phyloP scores from a whole-genome alignment of 805 yeast genomes.

The Torulaspora maleeae region DNA sequence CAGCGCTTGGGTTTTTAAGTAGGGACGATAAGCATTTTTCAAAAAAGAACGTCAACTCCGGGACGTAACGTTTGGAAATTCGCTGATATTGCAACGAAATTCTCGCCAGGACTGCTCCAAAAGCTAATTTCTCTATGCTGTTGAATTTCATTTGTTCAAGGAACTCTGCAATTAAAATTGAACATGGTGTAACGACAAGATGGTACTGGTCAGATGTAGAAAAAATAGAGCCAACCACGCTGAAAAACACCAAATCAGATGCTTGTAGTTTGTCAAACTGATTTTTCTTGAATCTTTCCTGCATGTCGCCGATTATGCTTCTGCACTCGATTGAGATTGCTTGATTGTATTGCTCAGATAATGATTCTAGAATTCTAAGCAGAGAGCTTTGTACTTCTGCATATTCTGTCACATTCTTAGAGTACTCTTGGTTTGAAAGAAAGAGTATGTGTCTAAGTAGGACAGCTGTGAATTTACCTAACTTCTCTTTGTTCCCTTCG shows the following conservation, averaged over 20 bases:
- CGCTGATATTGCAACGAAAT: constrained; percentile 68
- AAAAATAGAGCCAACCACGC: constrained; percentile 68
- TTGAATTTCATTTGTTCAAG: constrained; percentile 49
- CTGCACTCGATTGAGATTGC: constrained; percentile 60
- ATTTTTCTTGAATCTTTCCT: constrained; percentile 43
- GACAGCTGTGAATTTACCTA: constrained; percentile 59
- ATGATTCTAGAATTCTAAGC: constrained; percentile 45
- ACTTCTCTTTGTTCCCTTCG: constrained; percentile 72
- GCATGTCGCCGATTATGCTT: constrained; percentile 50
- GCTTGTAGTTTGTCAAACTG: constrained; percentile 39
- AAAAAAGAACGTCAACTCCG: constrained; percentile 65
- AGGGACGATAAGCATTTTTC: constrained; percentile 47
- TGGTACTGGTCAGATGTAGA: constrained; percentile 97
- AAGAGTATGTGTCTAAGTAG: constrained; percentile 58
- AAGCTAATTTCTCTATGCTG: constrained; percentile 43
- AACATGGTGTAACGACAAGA: constrained; percentile 79
- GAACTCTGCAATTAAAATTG: constrained; percentile 65
- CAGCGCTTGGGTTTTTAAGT: constrained; percentile 22
- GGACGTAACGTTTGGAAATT: constrained; percentile 71
- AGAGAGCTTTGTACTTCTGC: constrained; percentile 41
- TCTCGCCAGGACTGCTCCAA: constrained; percentile 65
- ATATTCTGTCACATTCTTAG: constrained; percentile 35
- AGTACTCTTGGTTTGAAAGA: constrained; percentile 40
- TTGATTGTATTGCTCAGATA: constrained; percentile 63
- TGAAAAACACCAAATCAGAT: constrained; percentile 60